Percentiles rank a stretch among this genome's conserved stretches.
Conservation (phyloP, 148 eudicot species). For the Polygonum aviculare region DNA sequence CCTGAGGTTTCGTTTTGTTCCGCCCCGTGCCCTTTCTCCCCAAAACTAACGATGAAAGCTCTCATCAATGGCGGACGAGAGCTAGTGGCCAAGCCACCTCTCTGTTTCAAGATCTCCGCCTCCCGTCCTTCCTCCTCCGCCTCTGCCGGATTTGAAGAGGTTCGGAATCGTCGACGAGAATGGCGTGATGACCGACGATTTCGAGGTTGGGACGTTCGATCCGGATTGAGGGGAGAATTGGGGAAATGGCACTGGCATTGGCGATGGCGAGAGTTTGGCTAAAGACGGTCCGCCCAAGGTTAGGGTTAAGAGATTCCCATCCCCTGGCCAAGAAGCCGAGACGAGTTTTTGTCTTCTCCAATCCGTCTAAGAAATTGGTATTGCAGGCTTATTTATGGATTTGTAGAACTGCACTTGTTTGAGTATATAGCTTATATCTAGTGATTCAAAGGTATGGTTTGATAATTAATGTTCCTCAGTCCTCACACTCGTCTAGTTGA, state of each 20-base stretch:
- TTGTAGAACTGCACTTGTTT: background rate
- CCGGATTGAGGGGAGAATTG: constrained; percentile 45
- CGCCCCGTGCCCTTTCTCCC: too few species aligned
- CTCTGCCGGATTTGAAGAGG: constrained; percentile 38
- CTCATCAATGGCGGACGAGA: constrained; percentile 32
- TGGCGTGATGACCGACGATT: constrained; percentile 71
- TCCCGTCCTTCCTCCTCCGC: constrained; percentile 22
- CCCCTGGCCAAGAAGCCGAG: constrained; percentile 83
- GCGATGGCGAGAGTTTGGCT: constrained; percentile 19
- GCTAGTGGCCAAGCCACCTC: constrained; percentile 30
- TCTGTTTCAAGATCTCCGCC: constrained; percentile 37
- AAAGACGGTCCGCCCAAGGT: constrained; percentile 23
- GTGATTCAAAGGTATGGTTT: constrained; percentile 70
- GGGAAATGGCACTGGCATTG: constrained; percentile 32
- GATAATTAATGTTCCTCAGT: too few species aligned
- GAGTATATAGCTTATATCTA: background rate
- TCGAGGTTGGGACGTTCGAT: constrained; percentile 72
- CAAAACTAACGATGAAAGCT: constrained; percentile 45
- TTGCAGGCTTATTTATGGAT: background rate
- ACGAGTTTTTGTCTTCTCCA: constrained; percentile 42
- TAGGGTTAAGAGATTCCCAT: constrained; percentile 65
- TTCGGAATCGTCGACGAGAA: constrained; percentile 77
- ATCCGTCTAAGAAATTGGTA: background rate
- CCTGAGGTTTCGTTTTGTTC: too few species aligned
- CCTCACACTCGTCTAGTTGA: constrained; percentile 96